Conservation (phyloP, 805 yeast species). For the Nakazawaea holstii region DNA sequence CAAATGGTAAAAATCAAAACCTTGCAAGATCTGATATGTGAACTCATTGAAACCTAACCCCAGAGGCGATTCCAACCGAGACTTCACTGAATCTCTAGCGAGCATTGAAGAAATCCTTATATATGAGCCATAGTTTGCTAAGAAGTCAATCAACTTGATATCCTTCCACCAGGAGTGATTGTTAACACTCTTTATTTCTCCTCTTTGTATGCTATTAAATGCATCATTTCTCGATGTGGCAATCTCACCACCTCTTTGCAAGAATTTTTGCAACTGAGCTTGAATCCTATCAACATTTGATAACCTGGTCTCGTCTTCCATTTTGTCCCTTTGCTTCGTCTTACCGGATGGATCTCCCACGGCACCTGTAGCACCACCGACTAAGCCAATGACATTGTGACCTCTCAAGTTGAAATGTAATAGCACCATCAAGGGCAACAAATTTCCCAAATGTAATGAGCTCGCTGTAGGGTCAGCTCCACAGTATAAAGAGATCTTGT, state of each 20-base stretch:
- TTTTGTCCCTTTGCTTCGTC: conserved; percentile 59
- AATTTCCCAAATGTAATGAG: conserved; percentile 86
- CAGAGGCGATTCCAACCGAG: conserved; percentile 57
- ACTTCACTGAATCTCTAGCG: conserved; percentile 80
- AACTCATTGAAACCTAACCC: conserved; percentile 95
- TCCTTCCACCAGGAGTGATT: conserved; percentile 86
- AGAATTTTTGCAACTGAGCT: conserved; percentile 55
- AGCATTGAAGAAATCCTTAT: conserved; percentile 85
- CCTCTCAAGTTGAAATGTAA: conserved; percentile 84
- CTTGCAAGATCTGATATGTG: conserved; percentile 88
- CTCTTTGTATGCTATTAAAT: neutral
- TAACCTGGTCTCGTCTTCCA: conserved; percentile 47
- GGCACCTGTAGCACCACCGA: conserved; percentile 93
- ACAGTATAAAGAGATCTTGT: conserved; percentile 63
- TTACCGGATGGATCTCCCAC: conserved; percentile 98
- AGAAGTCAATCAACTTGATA: conserved; percentile 69
- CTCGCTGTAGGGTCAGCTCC: conserved; percentile 96
- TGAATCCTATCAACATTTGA: conserved; percentile 57
- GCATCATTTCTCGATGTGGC: conserved; percentile 42
- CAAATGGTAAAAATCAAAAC: conserved; percentile 86
- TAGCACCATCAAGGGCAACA: conserved; percentile 79
- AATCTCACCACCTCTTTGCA: conserved; percentile 55
- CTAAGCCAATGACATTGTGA: conserved; percentile 74
- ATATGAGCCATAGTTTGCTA: conserved; percentile 69
- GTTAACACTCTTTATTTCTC: conserved; percentile 31